Percentiles rank a stretch among this genome's conserved stretches.
Evolutionary conservation across 129 eudicot genomes (phyloP).

Genomic region (Arctium lappa): DNA sequence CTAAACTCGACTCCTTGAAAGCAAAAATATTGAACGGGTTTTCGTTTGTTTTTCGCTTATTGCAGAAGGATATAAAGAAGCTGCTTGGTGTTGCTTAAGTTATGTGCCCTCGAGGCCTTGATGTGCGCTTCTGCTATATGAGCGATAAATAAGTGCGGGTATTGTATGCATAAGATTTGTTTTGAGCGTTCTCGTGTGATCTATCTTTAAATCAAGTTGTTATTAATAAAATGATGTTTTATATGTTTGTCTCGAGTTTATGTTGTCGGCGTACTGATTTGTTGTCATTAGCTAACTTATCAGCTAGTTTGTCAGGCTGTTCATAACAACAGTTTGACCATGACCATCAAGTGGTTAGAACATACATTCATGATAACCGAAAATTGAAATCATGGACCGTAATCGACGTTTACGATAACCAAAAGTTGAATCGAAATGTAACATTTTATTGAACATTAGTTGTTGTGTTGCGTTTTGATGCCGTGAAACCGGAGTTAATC

Average conservation of each 20-base stretch:
- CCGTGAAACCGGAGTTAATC: background rate
- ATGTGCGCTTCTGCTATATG: background rate
- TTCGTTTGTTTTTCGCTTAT: background rate
- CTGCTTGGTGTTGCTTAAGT: conserved; percentile 51
- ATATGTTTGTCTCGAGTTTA: background rate
- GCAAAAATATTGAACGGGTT: background rate
- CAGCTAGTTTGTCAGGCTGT: background rate
- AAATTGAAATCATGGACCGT: background rate
- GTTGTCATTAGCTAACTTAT: background rate
- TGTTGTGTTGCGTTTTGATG: background rate
- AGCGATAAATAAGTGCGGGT: conserved; percentile 20
- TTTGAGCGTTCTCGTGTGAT: background rate
- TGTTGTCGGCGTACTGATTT: background rate
- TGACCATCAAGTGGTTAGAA: too few relatives aligned
- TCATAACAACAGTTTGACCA: too few relatives aligned
- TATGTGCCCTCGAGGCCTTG: background rate
- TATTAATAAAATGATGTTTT: background rate
- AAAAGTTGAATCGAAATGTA: too few relatives aligned
- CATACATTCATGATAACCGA: too few relatives aligned
- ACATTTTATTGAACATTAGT: background rate
- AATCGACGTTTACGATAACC: background rate
- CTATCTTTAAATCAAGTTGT: background rate
- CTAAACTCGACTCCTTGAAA: background rate
- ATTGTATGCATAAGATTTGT: conserved; percentile 1
- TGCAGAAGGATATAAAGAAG: conserved; percentile 86